Evolutionary conservation across 2,329 filamentous ascomycete genomes (phyloP).

Genomic region (Tolypocladium paradoxum): DNA sequence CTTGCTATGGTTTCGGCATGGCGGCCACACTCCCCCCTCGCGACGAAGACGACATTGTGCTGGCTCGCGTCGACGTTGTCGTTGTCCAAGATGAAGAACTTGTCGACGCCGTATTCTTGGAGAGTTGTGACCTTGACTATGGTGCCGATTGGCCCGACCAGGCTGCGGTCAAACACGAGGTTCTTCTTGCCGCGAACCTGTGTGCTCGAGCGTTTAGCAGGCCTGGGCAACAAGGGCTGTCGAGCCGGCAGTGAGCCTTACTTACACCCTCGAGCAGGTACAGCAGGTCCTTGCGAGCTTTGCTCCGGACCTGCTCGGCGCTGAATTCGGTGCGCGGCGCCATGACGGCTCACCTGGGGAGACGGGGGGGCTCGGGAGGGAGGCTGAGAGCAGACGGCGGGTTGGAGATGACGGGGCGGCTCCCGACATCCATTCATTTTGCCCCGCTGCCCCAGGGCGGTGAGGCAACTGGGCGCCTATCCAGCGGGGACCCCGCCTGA

Average conservation of each 20-base stretch:
- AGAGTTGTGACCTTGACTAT: slow-evolving; percentile 93
- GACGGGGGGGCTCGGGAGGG: slow-evolving; percentile 6
- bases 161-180: slow-evolving; percentile 78
- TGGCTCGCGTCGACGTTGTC: slow-evolving; percentile 90
- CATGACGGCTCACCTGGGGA: slow-evolving; percentile 44
- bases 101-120: slow-evolving; percentile 95
- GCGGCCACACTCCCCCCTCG: slow-evolving; percentile 77
- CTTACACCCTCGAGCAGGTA: slow-evolving; percentile 90
- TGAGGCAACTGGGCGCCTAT: background rate
- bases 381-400: background rate
- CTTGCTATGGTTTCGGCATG: slow-evolving; percentile 81
- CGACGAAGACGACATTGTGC: slow-evolving; percentile 89
- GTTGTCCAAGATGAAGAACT: slow-evolving; percentile 95
- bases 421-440: background rate
- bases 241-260: slow-evolving; percentile 24
- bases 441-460: background rate
- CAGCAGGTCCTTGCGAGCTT: slow-evolving; percentile 79
- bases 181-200: slow-evolving; percentile 99
- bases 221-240: background rate
- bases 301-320: slow-evolving; percentile 65
- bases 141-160: slow-evolving; percentile 81
- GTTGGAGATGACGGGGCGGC: background rate
- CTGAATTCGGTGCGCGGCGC: slow-evolving; percentile 62
- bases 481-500: background rate
- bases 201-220: slow-evolving; percentile 9